Percentiles rank a stretch among this genome's conserved stretches.
These are phyloP conservation scores for Neonectria hederae DNA, from an alignment of 2,329 filamentous ascomycete genomes.

Conservation along the genomic window DNA sequence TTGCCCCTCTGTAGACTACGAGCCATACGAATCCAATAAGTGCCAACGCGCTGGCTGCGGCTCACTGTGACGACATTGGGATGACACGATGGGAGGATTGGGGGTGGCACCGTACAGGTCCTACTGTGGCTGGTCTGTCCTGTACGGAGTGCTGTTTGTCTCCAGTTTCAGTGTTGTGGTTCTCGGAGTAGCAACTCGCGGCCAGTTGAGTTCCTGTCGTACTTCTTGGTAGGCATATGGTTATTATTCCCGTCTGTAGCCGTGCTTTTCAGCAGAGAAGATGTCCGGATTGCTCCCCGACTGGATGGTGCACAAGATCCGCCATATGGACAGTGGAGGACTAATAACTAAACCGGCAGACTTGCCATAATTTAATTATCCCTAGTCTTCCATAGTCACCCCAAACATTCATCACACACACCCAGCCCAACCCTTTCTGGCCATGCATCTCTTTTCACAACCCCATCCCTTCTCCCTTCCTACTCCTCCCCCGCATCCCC, in stretches of 20 bases:
- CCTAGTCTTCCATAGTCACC: background rate
- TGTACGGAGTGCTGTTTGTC: background rate
- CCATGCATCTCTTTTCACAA: background rate
- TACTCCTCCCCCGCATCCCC: conserved; percentile 1
- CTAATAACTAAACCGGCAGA: too few relatives aligned
- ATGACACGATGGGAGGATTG: background rate
- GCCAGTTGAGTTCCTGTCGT: background rate
- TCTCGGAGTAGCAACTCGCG: background rate
- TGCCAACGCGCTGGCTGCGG: background rate
- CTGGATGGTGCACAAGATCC: too few relatives aligned
- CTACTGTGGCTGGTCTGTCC: background rate
- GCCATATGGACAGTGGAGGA: too few relatives aligned
- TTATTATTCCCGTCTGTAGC: background rate
- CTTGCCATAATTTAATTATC: background rate
- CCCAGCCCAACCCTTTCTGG: background rate
- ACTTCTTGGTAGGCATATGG: too few relatives aligned
- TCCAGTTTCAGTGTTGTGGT: background rate
- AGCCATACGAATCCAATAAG: too few relatives aligned
- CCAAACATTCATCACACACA: background rate
- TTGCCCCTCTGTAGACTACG: background rate
- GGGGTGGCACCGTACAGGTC: conserved; percentile 3
- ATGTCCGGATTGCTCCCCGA: background rate
- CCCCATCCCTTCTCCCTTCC: background rate
- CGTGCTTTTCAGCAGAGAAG: background rate
- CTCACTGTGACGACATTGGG: background rate